Conservation (phyloP, 2,329 filamentous ascomycete species). For the Pseudocercospora fuligena region DNA sequence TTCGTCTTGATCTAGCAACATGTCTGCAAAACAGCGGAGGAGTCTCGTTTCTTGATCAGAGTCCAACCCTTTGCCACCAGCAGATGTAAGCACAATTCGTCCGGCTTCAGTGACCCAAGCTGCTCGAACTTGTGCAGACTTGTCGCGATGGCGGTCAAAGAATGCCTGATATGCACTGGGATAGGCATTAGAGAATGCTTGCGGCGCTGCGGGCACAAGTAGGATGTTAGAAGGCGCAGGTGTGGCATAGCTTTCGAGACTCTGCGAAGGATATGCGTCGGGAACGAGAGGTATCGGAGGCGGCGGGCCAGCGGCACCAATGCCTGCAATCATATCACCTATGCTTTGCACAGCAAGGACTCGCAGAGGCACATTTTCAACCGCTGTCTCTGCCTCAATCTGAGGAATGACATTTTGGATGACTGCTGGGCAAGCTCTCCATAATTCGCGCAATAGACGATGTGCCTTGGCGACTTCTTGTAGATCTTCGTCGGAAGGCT, state of each 20-base stretch:
- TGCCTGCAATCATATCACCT: constrained; percentile 91
- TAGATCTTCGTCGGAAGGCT: constrained; percentile 79
- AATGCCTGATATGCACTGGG: constrained; percentile 80
- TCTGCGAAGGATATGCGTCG: constrained; percentile 79
- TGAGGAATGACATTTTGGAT: constrained; percentile 93
- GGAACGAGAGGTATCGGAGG: constrained; percentile 75
- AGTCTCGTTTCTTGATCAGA: constrained; percentile 79
- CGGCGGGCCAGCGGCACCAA: constrained; percentile 87
- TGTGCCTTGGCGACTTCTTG: constrained; percentile 90
- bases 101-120: constrained; percentile 86
- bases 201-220: constrained; percentile 81
- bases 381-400: constrained; percentile 86
- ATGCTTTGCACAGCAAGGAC: constrained; percentile 90
- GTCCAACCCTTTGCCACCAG: constrained; percentile 85
- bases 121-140: constrained; percentile 77
- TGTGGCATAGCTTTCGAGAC: constrained; percentile 42
- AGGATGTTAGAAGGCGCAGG: constrained; percentile 64
- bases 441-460: constrained; percentile 84
- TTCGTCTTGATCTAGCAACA: constrained; percentile 86
- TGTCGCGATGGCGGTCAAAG: constrained; percentile 83
- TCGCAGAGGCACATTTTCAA: constrained; percentile 85
- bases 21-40: constrained; percentile 72
- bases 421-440: constrained; percentile 87
- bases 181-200: constrained; percentile 87
- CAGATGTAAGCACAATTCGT: constrained; percentile 86